phyloP scores from a whole-genome alignment of 2,329 filamentous ascomycete genomes.

The Fusarium foetens region DNA sequence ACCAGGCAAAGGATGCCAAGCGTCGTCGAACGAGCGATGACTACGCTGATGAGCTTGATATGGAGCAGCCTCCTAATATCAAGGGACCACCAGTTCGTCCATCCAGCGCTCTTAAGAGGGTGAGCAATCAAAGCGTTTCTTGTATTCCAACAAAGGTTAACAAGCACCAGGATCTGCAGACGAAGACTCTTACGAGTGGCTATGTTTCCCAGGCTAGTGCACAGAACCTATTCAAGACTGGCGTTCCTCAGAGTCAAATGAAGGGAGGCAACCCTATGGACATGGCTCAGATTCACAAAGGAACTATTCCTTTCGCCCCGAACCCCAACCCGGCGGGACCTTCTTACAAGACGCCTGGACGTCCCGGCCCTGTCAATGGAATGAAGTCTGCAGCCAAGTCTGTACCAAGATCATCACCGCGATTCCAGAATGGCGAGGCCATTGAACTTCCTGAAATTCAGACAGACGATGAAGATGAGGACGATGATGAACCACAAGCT shows the following conservation, averaged over 20 bases:
- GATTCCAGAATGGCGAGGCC: slow-evolving; percentile 87
- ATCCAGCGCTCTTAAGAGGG: slow-evolving; percentile 76
- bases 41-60: slow-evolving; percentile 70
- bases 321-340: slow-evolving; percentile 65
- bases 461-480: slow-evolving; percentile 92
- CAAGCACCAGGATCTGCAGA: slow-evolving; percentile 63
- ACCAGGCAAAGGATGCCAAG: slow-evolving; percentile 79
- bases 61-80: slow-evolving; percentile 67
- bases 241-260: slow-evolving; percentile 71
- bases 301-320: slow-evolving; percentile 88
- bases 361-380: slow-evolving; percentile 56
- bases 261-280: slow-evolving; percentile 78
- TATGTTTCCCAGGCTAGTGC: slow-evolving; percentile 68
- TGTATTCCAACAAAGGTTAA: slow-evolving; percentile 47
- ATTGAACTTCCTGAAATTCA: slow-evolving; percentile 96
- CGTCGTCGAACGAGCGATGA: slow-evolving; percentile 81
- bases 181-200: slow-evolving; percentile 69
- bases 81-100: slow-evolving; percentile 89
- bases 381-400: slow-evolving; percentile 70
- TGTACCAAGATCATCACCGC: slow-evolving; percentile 76
- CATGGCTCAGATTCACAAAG: slow-evolving; percentile 88
- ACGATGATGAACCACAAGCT: slow-evolving; percentile 69
- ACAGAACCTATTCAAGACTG: slow-evolving; percentile 72
- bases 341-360: slow-evolving; percentile 76
- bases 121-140: slow-evolving; percentile 51